A percentile compares a stretch with the other conserved stretches of the same genome.
Evolutionary conservation across 495 filamentous ascomycete species (phyloP).

Genomic region (Hypoxylon fragiforme): DNA sequence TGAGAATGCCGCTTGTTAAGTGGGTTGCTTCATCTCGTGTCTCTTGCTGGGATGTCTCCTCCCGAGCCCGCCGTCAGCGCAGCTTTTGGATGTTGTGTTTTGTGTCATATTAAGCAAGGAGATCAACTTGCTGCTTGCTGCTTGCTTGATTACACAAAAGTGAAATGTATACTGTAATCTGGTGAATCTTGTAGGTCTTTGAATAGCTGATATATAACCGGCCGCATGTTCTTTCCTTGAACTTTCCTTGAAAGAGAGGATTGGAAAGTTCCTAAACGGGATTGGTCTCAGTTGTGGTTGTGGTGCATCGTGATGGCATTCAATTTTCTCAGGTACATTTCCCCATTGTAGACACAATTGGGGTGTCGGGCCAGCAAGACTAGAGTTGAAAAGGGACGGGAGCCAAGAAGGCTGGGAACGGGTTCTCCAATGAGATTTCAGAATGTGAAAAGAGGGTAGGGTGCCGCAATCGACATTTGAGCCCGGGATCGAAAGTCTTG

Average conservation of each 20-base stretch:
- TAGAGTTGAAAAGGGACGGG: constrained; percentile 12
- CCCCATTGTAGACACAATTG: constrained; percentile 6
- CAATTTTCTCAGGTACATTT: constrained; percentile 22
- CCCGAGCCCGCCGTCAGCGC: constrained; percentile 27
- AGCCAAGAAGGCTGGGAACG: constrained; percentile 28
- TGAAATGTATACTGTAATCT: not conserved
- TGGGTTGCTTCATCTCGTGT: constrained; percentile 35
- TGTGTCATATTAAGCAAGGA: constrained; percentile 6
- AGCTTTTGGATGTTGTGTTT: constrained; percentile 20
- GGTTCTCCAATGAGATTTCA: constrained; percentile 26
- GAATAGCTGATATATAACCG: not conserved
- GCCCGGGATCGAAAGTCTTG: constrained; percentile 39
- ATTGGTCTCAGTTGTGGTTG: constrained; percentile 8
- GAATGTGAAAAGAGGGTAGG: constrained; percentile 20
- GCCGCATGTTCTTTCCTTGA: not conserved
- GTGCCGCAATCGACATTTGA: constrained; percentile 39
- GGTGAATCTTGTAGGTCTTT: not conserved
- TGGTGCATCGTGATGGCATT: constrained; percentile 10
- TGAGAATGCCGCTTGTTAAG: constrained; percentile 16
- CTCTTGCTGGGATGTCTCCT: constrained; percentile 28
- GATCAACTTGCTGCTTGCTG: too few species aligned
- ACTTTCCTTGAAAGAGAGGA: not conserved
- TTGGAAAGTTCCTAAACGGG: constrained; percentile 8
- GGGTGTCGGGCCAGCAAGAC: constrained; percentile 31
- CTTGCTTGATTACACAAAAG: not conserved